Percentiles rank a stretch among this genome's conserved stretches.
These are phyloP conservation scores for Piromyces sp. DNA, from an alignment of 192 early-diverging fungal species.

Conservation along the genomic window DNA sequence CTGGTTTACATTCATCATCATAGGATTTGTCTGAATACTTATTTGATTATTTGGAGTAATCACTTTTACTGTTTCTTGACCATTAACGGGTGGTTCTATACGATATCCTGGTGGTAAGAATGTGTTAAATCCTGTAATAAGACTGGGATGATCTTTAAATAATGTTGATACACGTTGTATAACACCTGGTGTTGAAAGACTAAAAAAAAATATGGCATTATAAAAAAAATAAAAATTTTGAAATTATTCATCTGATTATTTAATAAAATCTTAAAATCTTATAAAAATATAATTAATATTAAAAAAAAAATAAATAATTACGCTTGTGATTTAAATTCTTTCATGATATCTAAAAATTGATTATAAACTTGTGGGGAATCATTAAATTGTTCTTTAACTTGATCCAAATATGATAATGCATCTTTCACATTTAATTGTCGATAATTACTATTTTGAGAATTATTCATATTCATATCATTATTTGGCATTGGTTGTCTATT, in stretches of 20 bases:
- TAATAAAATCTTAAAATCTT: too few species aligned
- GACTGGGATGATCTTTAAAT: neutral
- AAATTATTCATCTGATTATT: too few species aligned
- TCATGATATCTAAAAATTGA: constrained; percentile 97
- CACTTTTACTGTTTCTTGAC: neutral
- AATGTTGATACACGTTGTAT: neutral
- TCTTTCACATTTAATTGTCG: constrained; percentile 72
- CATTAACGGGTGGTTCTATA: neutral
- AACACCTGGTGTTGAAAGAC: neutral
- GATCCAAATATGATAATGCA: constrained; percentile 87
- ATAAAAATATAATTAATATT: too few species aligned
- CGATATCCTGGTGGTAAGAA: neutral
- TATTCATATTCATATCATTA: neutral
- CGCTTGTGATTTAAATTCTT: constrained; percentile 95
- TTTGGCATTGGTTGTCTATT: neutral
- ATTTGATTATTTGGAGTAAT: neutral
- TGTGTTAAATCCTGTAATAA: neutral
- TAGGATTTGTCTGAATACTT: neutral
- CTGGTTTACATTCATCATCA: neutral
- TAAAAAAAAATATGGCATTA: neutral
- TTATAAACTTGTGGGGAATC: constrained; percentile 94
- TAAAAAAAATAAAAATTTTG: too few species aligned
- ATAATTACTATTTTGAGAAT: neutral
- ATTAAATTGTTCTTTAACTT: constrained; percentile 83
- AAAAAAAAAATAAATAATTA: too few species aligned